Evolutionary conservation across 2,329 filamentous ascomycete genomes (phyloP).

Genomic region (Botrytis galanthina): DNA sequence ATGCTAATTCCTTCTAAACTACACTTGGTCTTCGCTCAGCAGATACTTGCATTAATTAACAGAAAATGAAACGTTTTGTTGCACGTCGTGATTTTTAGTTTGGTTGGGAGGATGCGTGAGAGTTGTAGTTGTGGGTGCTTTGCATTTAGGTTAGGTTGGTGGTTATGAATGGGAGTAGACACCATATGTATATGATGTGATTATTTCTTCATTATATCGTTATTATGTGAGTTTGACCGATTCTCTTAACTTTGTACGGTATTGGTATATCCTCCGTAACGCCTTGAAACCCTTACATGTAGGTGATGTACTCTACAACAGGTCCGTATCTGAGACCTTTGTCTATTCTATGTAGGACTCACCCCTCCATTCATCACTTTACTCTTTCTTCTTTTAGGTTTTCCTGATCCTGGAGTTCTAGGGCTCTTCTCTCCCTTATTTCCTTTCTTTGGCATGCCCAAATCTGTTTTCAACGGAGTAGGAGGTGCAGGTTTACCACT

Average conservation of each 20-base stretch:
- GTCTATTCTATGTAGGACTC: constrained; percentile 26
- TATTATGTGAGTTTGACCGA: not conserved
- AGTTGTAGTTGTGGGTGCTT: constrained; percentile 10
- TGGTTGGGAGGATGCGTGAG: not conserved
- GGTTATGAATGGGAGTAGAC: not conserved
- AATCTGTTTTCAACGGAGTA: constrained; percentile 31
- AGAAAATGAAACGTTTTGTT: constrained; percentile 14
- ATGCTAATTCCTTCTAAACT: not conserved
- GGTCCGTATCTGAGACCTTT: not conserved
- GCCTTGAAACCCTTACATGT: not conserved
- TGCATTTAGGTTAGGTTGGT: not conserved
- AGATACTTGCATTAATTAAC: constrained; percentile 1
- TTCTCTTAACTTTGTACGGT: not conserved
- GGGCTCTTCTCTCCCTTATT: constrained; percentile 37
- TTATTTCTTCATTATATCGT: constrained; percentile 10
- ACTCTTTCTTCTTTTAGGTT: constrained; percentile 42
- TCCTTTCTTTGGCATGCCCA: constrained; percentile 33
- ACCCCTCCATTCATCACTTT: constrained; percentile 26
- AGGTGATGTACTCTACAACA: constrained; percentile 4
- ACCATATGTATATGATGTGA: not conserved
- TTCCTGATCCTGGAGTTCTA: constrained; percentile 37
- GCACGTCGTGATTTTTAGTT: constrained; percentile 20
- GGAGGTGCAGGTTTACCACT: constrained; percentile 23
- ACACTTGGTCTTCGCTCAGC: not conserved
- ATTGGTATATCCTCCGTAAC: constrained; percentile 7